Evolutionary conservation across 495 filamentous ascomycete species (phyloP).

Genomic region (Aspergillus affinis): DNA sequence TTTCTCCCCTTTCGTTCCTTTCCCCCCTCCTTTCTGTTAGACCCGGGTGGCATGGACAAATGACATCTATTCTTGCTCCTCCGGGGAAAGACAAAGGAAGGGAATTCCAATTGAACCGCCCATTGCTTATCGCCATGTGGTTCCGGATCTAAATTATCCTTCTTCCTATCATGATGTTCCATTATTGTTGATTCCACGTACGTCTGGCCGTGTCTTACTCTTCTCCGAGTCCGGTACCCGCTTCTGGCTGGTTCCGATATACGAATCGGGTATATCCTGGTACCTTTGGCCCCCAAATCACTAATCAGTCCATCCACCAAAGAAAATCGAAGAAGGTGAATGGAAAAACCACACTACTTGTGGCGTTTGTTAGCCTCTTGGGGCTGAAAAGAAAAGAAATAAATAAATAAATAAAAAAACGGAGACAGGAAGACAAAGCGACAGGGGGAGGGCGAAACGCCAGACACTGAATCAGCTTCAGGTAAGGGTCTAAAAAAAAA

Average conservation of each 20-base stretch:
- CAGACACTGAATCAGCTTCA: constrained; percentile 1
- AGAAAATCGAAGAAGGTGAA: constrained; percentile 3
- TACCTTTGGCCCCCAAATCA: constrained; percentile 17
- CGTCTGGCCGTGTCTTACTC: constrained; percentile 11
- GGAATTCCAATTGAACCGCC: constrained; percentile 9
- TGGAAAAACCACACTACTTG: constrained; percentile 5
- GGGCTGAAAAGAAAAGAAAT: constrained; percentile 9
- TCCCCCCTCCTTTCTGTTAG: background rate
- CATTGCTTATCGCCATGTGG: constrained; percentile 29
- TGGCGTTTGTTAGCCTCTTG: constrained; percentile 9
- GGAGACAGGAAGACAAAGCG: background rate
- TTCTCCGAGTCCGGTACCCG: constrained; percentile 11
- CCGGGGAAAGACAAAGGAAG: constrained; percentile 2
- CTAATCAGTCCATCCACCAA: constrained; percentile 3
- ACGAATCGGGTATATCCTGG: constrained; percentile 19
- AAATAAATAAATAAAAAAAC: background rate
- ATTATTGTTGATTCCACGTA: constrained; percentile 21
- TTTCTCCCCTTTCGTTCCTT: too few species aligned
- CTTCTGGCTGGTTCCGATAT: constrained; percentile 5
- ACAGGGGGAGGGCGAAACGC: background rate
- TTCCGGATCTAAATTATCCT: constrained; percentile 18
- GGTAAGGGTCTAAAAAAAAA: background rate
- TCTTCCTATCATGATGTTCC: constrained; percentile 23
- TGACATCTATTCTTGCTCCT: constrained; percentile 8
- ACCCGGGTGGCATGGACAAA: background rate